Evolutionary conservation across 306 rosid genomes (phyloP), one percentile per base, ranked within the genome.

Genomic region (Ormosia semicastrata): DNA sequence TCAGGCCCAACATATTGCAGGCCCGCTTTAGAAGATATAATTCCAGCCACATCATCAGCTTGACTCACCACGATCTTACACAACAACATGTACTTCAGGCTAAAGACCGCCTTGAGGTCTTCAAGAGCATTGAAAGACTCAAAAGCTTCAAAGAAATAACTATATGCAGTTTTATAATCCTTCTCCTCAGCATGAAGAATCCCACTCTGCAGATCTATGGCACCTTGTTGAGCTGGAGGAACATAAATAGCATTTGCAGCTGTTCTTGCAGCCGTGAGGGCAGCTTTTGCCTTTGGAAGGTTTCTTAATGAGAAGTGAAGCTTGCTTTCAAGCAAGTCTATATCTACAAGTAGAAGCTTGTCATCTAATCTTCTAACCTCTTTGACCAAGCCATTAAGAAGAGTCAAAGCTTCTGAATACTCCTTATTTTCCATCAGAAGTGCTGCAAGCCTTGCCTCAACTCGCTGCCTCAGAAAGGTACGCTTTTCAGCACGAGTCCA

Each of bases 351-450:
- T 39, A 95, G 94, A 67, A 95, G 98, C 84, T 95, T 95, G 86
- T 95, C 99, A 84, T 95, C 98, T 67, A 95, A 86, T 83, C 99
- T 90, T 86, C 98, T 93, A 74, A 93, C 99, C 86, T 95, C 99
- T 86, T 93, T 95, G 83, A 95, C 92, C 87, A 95, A 84, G 73
- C 92, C 85, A 2, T 93, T 85, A 62, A 95, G 93, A 68, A 95
- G 95, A 76, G 79, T 90, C 78, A 95, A 79, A 14, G 97, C 99
- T 84, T 95, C 99, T 7, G 97, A 74, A 73, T 88, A 95, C 88
- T 95, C 99, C 83, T 95, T 91, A 87, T 14, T 90, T 81, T 95
- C 99, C 98, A 93, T 90, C 81, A 95, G 85, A 78, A 95, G 98
- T 39, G 97, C 87, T 14, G 97, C 98, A 83, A 94, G 98, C 85